phyloP scores from a whole-genome alignment of 768 basidiomycete species.

The Astraeus odoratus region DNA sequence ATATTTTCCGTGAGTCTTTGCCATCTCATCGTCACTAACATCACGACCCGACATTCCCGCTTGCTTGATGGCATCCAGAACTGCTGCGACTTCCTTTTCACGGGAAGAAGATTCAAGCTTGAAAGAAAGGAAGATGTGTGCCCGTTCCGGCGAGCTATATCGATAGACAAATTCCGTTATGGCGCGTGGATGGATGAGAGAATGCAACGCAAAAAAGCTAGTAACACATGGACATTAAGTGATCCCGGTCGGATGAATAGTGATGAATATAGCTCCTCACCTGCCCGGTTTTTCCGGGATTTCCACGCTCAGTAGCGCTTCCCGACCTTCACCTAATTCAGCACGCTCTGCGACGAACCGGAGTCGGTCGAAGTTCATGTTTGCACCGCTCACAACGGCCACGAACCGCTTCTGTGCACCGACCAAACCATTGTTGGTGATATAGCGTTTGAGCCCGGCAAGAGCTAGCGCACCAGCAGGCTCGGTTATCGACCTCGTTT shows the following conservation, averaged over 20 bases:
- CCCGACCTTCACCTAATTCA: constrained; percentile 91
- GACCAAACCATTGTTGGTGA: constrained; percentile 71
- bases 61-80: constrained; percentile 56
- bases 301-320: constrained; percentile 89
- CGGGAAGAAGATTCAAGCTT: constrained; percentile 55
- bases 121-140: constrained; percentile 90
- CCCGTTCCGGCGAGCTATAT: constrained; percentile 64
- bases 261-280: too few species aligned
- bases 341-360: constrained; percentile 99
- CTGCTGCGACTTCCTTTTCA: constrained; percentile 51
- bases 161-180: constrained; percentile 97
- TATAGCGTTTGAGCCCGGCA: constrained; percentile 87
- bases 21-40: constrained; percentile 91
- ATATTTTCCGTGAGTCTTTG: constrained; percentile 90
- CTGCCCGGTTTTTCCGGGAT: constrained; percentile 91
- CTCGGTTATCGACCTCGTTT: constrained; percentile 94
- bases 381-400: constrained; percentile 89
- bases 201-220: constrained; percentile 86
- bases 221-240: background rate
- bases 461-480: constrained; percentile 91
- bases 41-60: constrained; percentile 80
- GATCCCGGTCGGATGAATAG: too few species aligned
- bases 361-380: constrained; percentile 97
- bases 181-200: constrained; percentile 80
- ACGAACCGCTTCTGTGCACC: constrained; percentile 86